Percentiles rank a stretch among this genome's conserved stretches.
Conservation (phyloP, 768 basidiomycete species). For the Kwoniella dejecticola region DNA sequence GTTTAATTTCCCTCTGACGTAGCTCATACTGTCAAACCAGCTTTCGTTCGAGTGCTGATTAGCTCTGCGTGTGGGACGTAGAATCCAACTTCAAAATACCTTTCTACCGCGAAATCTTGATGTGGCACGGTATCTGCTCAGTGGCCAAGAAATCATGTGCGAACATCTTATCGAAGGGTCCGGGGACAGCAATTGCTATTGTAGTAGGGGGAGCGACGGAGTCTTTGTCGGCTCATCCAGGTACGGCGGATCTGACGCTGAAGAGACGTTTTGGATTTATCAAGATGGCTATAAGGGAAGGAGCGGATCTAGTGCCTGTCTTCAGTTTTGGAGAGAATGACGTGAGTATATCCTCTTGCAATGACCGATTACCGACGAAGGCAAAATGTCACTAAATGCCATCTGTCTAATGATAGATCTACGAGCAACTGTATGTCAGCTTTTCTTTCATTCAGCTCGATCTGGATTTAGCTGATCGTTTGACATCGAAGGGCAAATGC, state of each 20-base stretch:
- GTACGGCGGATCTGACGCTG: slow-evolving; percentile 75
- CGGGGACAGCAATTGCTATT: slow-evolving; percentile 74
- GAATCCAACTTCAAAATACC: slow-evolving; percentile 88
- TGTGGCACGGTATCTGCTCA: slow-evolving; percentile 85
- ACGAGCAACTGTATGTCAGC: slow-evolving; percentile 74
- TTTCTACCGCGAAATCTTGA: slow-evolving; percentile 86
- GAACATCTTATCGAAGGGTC: slow-evolving; percentile 72
- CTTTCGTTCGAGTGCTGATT: no score
- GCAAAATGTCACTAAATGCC: neutral
- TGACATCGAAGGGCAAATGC: slow-evolving; percentile 64
- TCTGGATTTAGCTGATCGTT: neutral
- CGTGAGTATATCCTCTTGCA: slow-evolving; percentile 63
- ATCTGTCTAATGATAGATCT: slow-evolving; percentile 66
- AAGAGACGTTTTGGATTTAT: slow-evolving; percentile 82
- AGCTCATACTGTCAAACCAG: neutral
- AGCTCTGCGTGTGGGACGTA: slow-evolving; percentile 1
- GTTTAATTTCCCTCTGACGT: neutral
- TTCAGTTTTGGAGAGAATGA: slow-evolving; percentile 99
- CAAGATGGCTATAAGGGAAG: slow-evolving; percentile 61
- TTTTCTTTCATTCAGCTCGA: neutral
- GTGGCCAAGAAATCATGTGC: slow-evolving; percentile 88
- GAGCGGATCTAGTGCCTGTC: slow-evolving; percentile 90
- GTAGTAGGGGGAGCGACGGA: slow-evolving; percentile 97
- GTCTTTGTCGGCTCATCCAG: slow-evolving; percentile 88
- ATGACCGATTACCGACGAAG: neutral